Base-by-base conservation (phyloP, 345 rosid genomes). In the Salix suchowensis region DNA sequence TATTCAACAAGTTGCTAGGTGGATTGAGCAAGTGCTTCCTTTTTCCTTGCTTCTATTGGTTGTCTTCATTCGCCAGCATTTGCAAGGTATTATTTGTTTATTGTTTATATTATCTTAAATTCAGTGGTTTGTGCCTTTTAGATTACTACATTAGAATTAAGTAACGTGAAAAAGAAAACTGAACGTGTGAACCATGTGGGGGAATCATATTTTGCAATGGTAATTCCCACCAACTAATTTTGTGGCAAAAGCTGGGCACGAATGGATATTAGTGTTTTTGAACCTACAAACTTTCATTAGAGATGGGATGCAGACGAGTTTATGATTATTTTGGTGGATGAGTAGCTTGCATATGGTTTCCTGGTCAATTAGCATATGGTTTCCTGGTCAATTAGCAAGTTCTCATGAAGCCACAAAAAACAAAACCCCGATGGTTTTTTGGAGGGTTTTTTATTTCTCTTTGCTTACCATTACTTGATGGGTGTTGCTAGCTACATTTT, bases 1-100 rank as follows among this genome's bases (percentile, higher is more conserved):
- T 81, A 96, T 96, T 78, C 99, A 94, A 88, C 98, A 96, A 79
- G 97, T 98, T 80, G 98, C 99, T 0, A 89, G 99, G 76, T 96
- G 97, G 98, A 88, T 96, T 74, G 99, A 96, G 88, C 99, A 96
- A 84, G 88, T 94, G 73, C 96, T 96, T 40, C 99, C 99, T 7
- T 96, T 96, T 65, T 94, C 97, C 74, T 83, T 96, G 90, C 99
- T 96, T 84, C 93, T 96, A 34, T 80, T 96, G 88, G 97, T 96
- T 44, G 98, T 94, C 78, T 96, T 96, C 82, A 96, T 96, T 77
- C 97, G 99, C 80, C 99, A 94, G 87, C 99, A 96, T 86, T 84
- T 96, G 82, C 99, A 96, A 89, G 99, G 99, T 96, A 83, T 71
- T 48, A 54, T 23, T 68, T 34, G 2, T 21, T 32, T 23, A 10